Percentiles rank a stretch among this genome's conserved stretches.
phyloP scores from a whole-genome alignment of 805 yeast genomes.

The Teunomyces stri region DNA sequence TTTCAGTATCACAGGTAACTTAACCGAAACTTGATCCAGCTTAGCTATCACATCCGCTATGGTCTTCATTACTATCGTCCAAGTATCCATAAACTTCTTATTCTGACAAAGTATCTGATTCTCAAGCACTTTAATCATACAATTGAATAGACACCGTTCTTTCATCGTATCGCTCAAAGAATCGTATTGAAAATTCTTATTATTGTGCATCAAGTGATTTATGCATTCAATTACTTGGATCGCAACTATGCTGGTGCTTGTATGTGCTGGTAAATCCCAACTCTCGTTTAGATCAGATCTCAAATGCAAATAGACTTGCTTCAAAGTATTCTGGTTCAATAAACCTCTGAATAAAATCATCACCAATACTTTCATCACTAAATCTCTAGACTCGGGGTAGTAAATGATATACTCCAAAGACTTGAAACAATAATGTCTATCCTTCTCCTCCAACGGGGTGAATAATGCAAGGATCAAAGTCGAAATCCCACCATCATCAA shows the following conservation, averaged over 20 bases:
- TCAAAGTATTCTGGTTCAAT: slow-evolving; percentile 55
- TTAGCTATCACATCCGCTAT: slow-evolving; percentile 70
- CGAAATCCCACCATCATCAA: slow-evolving; percentile 74
- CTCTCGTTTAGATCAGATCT: slow-evolving; percentile 8
- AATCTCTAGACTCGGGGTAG: slow-evolving; percentile 75
- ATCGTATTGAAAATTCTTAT: slow-evolving; percentile 65
- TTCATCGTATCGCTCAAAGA: slow-evolving; percentile 72
- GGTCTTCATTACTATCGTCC: slow-evolving; percentile 74
- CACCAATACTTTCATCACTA: slow-evolving; percentile 66
- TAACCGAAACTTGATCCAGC: slow-evolving; percentile 41
- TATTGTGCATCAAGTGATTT: slow-evolving; percentile 65
- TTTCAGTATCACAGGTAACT: slow-evolving; percentile 64
- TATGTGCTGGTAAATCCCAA: slow-evolving; percentile 50
- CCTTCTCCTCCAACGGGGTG: slow-evolving; percentile 63
- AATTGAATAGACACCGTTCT: slow-evolving; percentile 68
- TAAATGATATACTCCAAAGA: slow-evolving; percentile 65
- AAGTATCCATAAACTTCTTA: slow-evolving; percentile 68
- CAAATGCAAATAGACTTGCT: slow-evolving; percentile 57
- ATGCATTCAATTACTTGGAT: slow-evolving; percentile 75
- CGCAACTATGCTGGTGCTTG: slow-evolving; percentile 69
- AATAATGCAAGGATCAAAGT: slow-evolving; percentile 68
- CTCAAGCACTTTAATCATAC: slow-evolving; percentile 60
- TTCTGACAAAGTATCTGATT: slow-evolving; percentile 67
- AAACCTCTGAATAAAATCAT: slow-evolving; percentile 69
- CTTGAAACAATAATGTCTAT: slow-evolving; percentile 61